phyloP scores from a whole-genome alignment of 1,284 basidiomycete species.

The Irpex sp. region DNA sequence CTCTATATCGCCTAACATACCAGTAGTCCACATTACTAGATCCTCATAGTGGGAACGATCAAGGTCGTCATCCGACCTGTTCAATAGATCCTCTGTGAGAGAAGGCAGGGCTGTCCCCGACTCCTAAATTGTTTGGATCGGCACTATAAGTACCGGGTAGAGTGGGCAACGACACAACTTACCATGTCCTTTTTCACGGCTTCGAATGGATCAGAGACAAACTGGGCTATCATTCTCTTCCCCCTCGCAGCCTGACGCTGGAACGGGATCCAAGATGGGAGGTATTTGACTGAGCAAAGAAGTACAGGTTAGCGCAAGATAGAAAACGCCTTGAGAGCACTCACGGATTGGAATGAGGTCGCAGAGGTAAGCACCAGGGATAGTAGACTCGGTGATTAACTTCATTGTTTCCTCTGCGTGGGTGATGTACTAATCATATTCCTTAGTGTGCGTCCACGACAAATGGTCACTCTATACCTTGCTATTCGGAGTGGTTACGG shows the following conservation, averaged over 20 bases:
- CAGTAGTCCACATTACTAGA: conserved; percentile 19
- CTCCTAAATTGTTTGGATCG: no score
- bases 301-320: background rate
- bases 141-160: no score
- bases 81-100: background rate
- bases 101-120: no score
- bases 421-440: no score
- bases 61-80: conserved; percentile 12
- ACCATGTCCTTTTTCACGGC: background rate
- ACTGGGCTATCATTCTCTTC: conserved; percentile 23
- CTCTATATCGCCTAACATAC: conserved; percentile 15
- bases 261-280: conserved; percentile 30
- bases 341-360: background rate
- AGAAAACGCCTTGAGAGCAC: background rate
- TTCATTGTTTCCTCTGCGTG: no score
- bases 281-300: conserved; percentile 22
- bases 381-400: background rate
- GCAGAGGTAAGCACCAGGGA: background rate
- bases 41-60: conserved; percentile 21
- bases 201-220: conserved; percentile 14
- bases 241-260: conserved; percentile 9
- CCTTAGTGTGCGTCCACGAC: no score
- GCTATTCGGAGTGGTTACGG: no score
- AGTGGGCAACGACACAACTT: no score
- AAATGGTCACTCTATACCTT: no score